A percentile compares a stretch with the other conserved stretches of the same genome.
Evolutionary conservation across 2,329 filamentous ascomycete genomes (phyloP).

Genomic region (Colletotrichum paranaense): DNA sequence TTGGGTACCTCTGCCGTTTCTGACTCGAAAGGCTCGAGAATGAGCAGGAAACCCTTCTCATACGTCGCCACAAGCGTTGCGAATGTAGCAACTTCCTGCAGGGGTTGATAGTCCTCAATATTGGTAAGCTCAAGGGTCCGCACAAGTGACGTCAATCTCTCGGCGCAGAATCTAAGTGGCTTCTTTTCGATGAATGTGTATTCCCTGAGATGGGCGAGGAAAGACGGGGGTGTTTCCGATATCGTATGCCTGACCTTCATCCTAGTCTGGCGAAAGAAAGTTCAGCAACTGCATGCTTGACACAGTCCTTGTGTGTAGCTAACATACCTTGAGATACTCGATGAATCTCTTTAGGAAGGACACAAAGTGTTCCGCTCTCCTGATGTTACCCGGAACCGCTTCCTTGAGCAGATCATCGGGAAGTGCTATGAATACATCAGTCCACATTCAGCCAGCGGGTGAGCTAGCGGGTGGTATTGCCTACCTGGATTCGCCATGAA

Average conservation of each 20-base stretch:
- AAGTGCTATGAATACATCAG: conserved; percentile 66
- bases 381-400: conserved; percentile 95
- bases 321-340: conserved; percentile 84
- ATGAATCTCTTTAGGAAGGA: conserved; percentile 96
- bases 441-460: not conserved
- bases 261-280: conserved; percentile 69
- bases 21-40: conserved; percentile 96
- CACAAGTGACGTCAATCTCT: conserved; percentile 92
- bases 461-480: conserved; percentile 13
- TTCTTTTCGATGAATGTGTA: conserved; percentile 98
- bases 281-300: not conserved
- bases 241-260: conserved; percentile 99
- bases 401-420: conserved; percentile 96
- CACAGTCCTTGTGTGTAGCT: too few relatives aligned
- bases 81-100: conserved; percentile 98
- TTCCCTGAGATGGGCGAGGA: conserved; percentile 91
- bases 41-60: conserved; percentile 94
- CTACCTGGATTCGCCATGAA: conserved; percentile 92
- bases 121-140: conserved; percentile 95
- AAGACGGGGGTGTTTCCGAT: conserved; percentile 95
- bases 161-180: conserved; percentile 92
- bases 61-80: conserved; percentile 96
- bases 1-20: conserved; percentile 96
- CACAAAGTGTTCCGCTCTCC: conserved; percentile 94
- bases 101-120: conserved; percentile 96